phyloP scores from a whole-genome alignment of 257 asterid species.

The Solanum okadae region DNA sequence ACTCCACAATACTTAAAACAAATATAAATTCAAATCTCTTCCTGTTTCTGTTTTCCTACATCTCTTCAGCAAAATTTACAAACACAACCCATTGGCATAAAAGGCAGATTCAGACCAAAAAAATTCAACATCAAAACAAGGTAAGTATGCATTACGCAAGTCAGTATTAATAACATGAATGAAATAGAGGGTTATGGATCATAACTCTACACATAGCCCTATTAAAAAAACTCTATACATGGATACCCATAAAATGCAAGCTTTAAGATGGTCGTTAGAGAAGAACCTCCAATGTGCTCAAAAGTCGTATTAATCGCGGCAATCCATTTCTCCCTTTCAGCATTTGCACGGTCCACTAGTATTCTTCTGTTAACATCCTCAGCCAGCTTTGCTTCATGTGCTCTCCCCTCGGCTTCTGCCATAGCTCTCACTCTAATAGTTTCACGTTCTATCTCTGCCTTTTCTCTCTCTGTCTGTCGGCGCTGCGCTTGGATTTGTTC shows the following conservation, averaged over 20 bases:
- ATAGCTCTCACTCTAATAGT: conserved; percentile 65
- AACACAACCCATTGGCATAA: background rate
- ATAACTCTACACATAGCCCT: background rate
- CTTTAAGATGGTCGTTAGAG: background rate
- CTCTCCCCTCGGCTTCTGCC: conserved; percentile 96
- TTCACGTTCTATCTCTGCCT: conserved; percentile 84
- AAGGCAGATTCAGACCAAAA: background rate
- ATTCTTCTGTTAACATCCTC: conserved; percentile 83
- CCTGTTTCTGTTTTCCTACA: background rate
- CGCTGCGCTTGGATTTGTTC: conserved; percentile 96
- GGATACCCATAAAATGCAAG: background rate
- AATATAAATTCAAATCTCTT: background rate
- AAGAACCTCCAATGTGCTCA: conserved; percentile 88
- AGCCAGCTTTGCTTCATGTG: conserved; percentile 87
- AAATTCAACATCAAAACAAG: background rate
- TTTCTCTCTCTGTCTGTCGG: conserved; percentile 75
- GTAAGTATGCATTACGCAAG: background rate
- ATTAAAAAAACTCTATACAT: background rate
- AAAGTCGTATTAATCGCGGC: conserved; percentile 89
- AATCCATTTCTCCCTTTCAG: conserved; percentile 94
- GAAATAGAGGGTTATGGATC: background rate
- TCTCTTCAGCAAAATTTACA: background rate
- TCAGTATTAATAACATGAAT: background rate
- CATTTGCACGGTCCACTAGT: conserved; percentile 78
- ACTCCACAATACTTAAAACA: background rate